Percentiles rank a stretch among this genome's conserved stretches.
phyloP scores from a whole-genome alignment of 139 green algal genomes.

The Ulvella scutata region DNA sequence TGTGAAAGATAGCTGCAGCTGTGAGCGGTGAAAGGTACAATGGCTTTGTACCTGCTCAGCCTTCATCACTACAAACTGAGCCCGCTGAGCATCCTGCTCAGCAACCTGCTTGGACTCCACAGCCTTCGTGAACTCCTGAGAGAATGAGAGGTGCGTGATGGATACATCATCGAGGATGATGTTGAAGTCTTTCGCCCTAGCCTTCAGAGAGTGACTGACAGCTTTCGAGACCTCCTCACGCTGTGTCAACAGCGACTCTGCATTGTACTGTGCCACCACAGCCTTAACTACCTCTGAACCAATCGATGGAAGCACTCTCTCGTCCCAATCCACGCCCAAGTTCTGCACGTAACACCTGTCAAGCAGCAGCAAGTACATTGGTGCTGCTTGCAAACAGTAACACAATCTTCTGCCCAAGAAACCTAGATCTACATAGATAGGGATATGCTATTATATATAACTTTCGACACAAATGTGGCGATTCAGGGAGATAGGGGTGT shows the following conservation, averaged over 20 bases:
- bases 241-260: conserved; percentile 96
- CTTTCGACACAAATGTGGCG: no score
- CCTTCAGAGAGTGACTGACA: conserved; percentile 48
- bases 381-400: no score
- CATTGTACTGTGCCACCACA: conserved; percentile 97
- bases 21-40: no score
- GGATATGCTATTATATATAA: no score
- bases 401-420: no score
- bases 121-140: conserved; percentile 77
- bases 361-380: no score
- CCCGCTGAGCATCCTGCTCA: conserved; percentile 93
- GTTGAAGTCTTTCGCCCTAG: conserved; percentile 85
- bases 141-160: conserved; percentile 95
- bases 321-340: conserved; percentile 92
- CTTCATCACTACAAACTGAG: conserved; percentile 88
- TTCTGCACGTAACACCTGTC: no score
- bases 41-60: conserved; percentile 82
- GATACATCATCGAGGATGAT: conserved; percentile 96
- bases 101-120: conserved; percentile 97
- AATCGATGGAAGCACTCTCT: conserved; percentile 96
- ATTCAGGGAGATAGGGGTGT: no score
- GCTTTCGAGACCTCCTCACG: conserved; percentile 73
- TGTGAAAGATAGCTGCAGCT: no score
- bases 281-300: conserved; percentile 97
- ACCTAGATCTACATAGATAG: no score